Conservation (phyloP, 2,329 filamentous ascomycete genomes). For the Tetracladium maxilliforme region DNA sequence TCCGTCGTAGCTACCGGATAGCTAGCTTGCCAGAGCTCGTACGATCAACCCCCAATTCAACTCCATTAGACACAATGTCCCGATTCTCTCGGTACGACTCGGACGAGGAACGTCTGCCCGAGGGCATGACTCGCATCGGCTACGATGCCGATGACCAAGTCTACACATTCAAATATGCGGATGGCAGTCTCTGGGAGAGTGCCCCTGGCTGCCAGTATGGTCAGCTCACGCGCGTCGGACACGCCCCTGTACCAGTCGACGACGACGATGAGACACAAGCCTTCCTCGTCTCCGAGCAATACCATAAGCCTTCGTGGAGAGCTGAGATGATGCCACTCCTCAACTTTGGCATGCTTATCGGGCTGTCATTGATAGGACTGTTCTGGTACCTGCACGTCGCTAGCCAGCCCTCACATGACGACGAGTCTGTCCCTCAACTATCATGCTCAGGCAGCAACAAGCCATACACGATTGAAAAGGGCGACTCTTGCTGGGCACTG, state of each 20-base stretch:
- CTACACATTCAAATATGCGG: constrained; percentile 33
- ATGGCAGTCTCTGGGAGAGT: constrained; percentile 34
- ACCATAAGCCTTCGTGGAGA: constrained; percentile 27
- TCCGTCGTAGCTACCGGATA: too few relatives aligned
- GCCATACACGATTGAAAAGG: constrained; percentile 24
- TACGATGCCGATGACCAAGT: constrained; percentile 39
- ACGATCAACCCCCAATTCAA: too few relatives aligned
- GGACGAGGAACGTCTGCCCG: constrained; percentile 36
- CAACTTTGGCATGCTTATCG: constrained; percentile 40
- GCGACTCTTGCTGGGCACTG: constrained; percentile 39
- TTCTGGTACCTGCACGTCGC: too few relatives aligned
- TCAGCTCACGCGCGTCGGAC: constrained; percentile 23
- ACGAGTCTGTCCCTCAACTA: constrained; percentile 8
- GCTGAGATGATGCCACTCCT: constrained; percentile 37
- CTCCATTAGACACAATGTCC: too few relatives aligned
- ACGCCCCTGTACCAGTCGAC: constrained; percentile 11
- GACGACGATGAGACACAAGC: constrained; percentile 6
- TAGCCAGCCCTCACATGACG: constrained; percentile 19
- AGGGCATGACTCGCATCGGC: constrained; percentile 36
- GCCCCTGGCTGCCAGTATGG: constrained; percentile 34
- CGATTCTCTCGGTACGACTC: too few relatives aligned
- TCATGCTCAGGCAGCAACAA: constrained; percentile 10
- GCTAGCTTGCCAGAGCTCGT: too few relatives aligned
- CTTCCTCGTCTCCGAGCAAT: constrained; percentile 1
- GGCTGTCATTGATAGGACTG: constrained; percentile 35